Evolutionary conservation across 2,329 filamentous ascomycete species (phyloP), one percentile per base, ranked within the genome.

Genomic region (Trichoderma breve): DNA sequence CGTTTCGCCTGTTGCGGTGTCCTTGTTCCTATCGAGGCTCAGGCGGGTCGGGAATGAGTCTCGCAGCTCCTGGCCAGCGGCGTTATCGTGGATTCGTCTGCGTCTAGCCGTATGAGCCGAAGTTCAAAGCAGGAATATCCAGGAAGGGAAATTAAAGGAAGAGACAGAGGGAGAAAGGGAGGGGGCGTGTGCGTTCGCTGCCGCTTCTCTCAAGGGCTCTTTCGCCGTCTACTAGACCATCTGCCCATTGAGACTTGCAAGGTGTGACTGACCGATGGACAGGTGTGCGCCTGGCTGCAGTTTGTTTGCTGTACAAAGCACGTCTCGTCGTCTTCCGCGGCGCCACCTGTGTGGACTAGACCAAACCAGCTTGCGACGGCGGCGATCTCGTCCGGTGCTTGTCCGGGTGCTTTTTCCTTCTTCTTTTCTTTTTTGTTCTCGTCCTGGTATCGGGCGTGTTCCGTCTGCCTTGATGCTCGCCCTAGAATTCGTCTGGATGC

Each of bases 271-370:
- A 70, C 67, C 67, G 67, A 61, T 61, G 32, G 55, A 51, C 66
- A 39, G 55, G 66, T 61, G 66, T 53, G 57, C 28, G 57, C 39
- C 57, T 69, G 66, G 66, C 67, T 70, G 67, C 67, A 70, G 57
- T 62, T 39, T 70, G 67, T 36, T 70, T 62, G 57, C 67, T 36
- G 53, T 36, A 36, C 63, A 53, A 34, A 34, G 63, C 63, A 34
- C 21, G 63, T 32, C 26, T 67, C 34, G 65, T 32, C 26, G 51
- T 51, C 39, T 62, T 61, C 67, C 58, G 55, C 67, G 43, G 57
- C 67, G 67, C 67, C 67, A 70, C 67, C 57, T 51, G 67, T 28
- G n/a, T 62, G 67, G 67, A 30, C 67, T 70, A 70, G 28, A 62
- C 55, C 55, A 36, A 28, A 30, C 39, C 57, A 51, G 43, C 26